Conservation (phyloP, 768 basidiomycete genomes). For the Lactarius indigo region DNA sequence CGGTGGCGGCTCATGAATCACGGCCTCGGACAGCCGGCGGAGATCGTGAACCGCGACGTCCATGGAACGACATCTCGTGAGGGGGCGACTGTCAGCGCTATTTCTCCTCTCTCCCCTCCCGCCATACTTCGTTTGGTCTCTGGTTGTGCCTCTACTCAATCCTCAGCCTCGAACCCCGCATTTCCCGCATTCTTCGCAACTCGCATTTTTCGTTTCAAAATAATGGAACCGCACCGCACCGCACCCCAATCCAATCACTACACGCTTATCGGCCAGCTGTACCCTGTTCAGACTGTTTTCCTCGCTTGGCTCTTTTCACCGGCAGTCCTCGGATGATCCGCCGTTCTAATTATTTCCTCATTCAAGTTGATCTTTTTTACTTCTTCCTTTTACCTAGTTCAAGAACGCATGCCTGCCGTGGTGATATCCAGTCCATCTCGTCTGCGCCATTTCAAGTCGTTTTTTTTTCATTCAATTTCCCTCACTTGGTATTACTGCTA, state of each 20-base stretch:
- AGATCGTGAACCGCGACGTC: conserved; percentile 21
- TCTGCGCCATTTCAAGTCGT: conserved; percentile 14
- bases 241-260: conserved; percentile 13
- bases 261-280: conserved; percentile 8
- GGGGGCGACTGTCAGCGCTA: background rate
- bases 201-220: conserved; percentile 16
- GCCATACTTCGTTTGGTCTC: conserved; percentile 8
- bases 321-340: conserved; percentile 8
- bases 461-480: background rate
- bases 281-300: background rate
- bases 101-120: background rate
- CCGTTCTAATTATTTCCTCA: background rate
- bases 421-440: conserved; percentile 22
- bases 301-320: background rate
- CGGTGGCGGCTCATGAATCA: conserved; percentile 53
- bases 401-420: conserved; percentile 12
- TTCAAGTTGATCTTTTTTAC: background rate
- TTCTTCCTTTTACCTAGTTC: background rate
- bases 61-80: conserved; percentile 20
- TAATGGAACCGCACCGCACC: conserved; percentile 19
- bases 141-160: background rate
- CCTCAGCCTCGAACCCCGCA: conserved; percentile 1
- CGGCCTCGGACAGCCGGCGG: conserved; percentile 14
- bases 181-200: conserved; percentile 14
- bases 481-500: conserved; percentile 16